Evolutionary conservation across 306 rosid species (phyloP).

Genomic region (Hippophae tibetana): DNA sequence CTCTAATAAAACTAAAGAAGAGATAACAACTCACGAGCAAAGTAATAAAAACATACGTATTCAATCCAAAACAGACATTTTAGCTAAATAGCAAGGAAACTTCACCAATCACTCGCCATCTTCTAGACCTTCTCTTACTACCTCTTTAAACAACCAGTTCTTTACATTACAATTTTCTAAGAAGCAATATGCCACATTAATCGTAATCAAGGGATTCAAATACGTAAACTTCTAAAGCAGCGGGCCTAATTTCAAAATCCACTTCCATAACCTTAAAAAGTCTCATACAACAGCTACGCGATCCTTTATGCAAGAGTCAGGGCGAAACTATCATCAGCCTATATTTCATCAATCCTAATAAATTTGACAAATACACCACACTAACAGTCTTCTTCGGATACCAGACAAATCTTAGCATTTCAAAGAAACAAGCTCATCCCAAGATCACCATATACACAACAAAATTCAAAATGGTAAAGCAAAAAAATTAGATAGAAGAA

Average conservation of each 20-base stretch:
- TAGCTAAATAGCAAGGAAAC: neutral
- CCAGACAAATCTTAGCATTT: neutral
- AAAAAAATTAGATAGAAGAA: neutral
- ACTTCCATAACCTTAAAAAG: neutral
- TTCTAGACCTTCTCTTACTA: neutral
- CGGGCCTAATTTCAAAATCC: neutral
- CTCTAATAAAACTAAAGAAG: too few relatives aligned
- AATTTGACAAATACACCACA: neutral
- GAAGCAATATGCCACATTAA: neutral
- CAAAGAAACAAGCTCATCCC: neutral
- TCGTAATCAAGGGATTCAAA: neutral
- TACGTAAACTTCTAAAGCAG: neutral
- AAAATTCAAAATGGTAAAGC: neutral
- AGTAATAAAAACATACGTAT: too few relatives aligned
- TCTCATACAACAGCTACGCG: neutral
- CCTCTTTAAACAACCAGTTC: neutral
- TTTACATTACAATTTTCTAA: neutral
- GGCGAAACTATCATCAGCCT: neutral
- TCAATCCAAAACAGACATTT: too few relatives aligned
- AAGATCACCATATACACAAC: neutral
- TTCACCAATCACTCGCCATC: neutral
- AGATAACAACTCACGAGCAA: too few relatives aligned
- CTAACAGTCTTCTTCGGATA: neutral
- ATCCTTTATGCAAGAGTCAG: neutral
- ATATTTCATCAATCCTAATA: neutral